A percentile compares a stretch with the other conserved stretches of the same genome.
Conservation (phyloP, 306 rosid species). For the Acmispon strigosus region DNA sequence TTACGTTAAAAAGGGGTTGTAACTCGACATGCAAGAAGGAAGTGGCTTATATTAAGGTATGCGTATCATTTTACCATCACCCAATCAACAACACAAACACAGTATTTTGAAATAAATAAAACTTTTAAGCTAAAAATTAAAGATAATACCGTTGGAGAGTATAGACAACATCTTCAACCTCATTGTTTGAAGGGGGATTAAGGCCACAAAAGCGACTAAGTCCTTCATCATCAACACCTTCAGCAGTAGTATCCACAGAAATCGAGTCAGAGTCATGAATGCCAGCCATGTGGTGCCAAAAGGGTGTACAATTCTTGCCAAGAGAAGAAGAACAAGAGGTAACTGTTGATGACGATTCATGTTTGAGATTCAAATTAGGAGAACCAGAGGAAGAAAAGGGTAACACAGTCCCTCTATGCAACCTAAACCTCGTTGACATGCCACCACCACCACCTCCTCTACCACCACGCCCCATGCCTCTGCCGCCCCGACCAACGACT, state of each 20-base stretch:
- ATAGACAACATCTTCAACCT: slow-evolving; percentile 19
- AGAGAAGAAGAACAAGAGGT: background rate
- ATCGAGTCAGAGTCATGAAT: slow-evolving; percentile 17
- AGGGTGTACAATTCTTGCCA: background rate
- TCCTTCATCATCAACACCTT: background rate
- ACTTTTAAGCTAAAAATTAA: background rate
- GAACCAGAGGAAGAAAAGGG: background rate
- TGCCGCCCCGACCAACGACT: too few species aligned
- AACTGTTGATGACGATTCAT: background rate
- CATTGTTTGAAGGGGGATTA: slow-evolving; percentile 20
- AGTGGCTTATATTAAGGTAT: too few species aligned
- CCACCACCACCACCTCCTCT: too few species aligned
- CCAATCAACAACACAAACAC: too few species aligned
- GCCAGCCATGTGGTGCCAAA: background rate
- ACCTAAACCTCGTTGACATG: too few species aligned
- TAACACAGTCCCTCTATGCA: too few species aligned
- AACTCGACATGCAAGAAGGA: too few species aligned
- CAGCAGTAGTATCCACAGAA: background rate
- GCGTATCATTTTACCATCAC: too few species aligned
- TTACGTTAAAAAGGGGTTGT: too few species aligned
- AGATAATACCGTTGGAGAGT: slow-evolving; percentile 14
- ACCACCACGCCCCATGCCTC: too few species aligned
- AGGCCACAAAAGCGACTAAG: background rate
- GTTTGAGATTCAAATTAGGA: background rate
- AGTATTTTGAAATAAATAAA: too few species aligned